A percentile compares a stretch with the other conserved stretches of the same genome.
These are phyloP conservation scores for Hypoxylon sp. DNA, from an alignment of 2,329 filamentous ascomycete genomes.

Conservation along the genomic window DNA sequence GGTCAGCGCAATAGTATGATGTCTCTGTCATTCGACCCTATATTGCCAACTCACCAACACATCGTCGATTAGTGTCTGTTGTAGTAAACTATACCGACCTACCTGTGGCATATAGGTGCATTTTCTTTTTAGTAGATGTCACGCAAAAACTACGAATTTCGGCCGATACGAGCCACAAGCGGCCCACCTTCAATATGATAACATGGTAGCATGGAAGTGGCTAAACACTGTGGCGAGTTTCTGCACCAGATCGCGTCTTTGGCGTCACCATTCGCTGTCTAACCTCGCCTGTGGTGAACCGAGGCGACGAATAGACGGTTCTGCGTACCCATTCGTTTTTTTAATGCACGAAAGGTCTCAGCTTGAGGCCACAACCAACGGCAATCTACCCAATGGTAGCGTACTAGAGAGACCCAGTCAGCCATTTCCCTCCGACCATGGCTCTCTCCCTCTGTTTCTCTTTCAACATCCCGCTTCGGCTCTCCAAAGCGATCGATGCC, in stretches of 20 bases:
- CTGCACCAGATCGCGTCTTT: conserved; percentile 31
- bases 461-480: conserved; percentile 13
- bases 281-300: conserved; percentile 18
- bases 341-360: conserved; percentile 31
- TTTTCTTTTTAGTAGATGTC: conserved; percentile 23
- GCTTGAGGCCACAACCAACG: conserved; percentile 30
- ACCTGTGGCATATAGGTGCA: conserved; percentile 34
- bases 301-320: conserved; percentile 32
- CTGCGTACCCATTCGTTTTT: conserved; percentile 12
- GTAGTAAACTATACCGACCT: conserved; percentile 21
- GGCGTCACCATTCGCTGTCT: conserved; percentile 32
- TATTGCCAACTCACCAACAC: conserved; percentile 18
- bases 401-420: conserved; percentile 23
- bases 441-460: too few relatives aligned
- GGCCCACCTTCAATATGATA: conserved; percentile 16
- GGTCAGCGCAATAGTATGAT: conserved; percentile 29
- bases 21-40: conserved; percentile 14
- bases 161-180: conserved; percentile 18
- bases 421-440: conserved; percentile 26
- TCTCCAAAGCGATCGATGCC: conserved; percentile 41
- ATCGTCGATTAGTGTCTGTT: conserved; percentile 13
- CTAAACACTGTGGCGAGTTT: conserved; percentile 37
- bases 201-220: conserved; percentile 26
- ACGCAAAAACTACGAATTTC: conserved; percentile 6
- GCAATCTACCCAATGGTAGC: conserved; percentile 31